A percentile compares a stretch with the other conserved stretches of the same genome.
These are phyloP conservation scores for Lithospermum erythrorhizon DNA, from an alignment of 257 asterid species.

Conservation along the genomic window DNA sequence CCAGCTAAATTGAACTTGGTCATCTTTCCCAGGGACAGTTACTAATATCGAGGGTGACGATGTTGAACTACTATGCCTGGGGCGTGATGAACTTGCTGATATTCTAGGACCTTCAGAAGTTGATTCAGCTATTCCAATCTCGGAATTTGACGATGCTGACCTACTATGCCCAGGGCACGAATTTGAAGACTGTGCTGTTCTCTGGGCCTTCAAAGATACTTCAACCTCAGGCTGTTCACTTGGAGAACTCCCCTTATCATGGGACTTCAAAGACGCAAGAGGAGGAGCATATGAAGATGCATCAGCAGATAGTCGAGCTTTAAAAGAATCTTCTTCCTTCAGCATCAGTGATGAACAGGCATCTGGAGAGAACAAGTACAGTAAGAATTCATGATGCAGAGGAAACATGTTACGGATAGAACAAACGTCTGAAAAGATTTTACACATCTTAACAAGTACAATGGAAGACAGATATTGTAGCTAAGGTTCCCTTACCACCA, in stretches of 20 bases:
- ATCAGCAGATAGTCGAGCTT: slow-evolving; percentile 42
- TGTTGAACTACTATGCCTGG: no score
- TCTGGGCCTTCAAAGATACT: slow-evolving; percentile 40
- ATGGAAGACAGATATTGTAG: background rate
- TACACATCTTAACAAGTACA: background rate
- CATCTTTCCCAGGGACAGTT: no score
- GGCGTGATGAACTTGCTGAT: slow-evolving; percentile 80
- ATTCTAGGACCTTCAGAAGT: slow-evolving; percentile 63
- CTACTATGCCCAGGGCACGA: slow-evolving; percentile 43
- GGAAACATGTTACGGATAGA: background rate
- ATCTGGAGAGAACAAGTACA: slow-evolving; percentile 22
- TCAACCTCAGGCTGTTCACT: slow-evolving; percentile 31
- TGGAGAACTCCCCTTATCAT: slow-evolving; percentile 37
- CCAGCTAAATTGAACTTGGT: no score
- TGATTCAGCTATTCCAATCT: slow-evolving; percentile 56
- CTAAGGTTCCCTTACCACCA: slow-evolving; percentile 49
- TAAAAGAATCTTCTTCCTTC: slow-evolving; percentile 38
- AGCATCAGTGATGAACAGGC: slow-evolving; percentile 20
- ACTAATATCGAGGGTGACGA: no score
- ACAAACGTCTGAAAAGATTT: background rate
- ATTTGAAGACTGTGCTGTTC: slow-evolving; percentile 21
- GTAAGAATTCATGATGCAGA: background rate
- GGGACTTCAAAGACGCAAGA: slow-evolving; percentile 38
- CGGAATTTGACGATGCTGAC: slow-evolving; percentile 60
- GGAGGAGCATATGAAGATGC: slow-evolving; percentile 51